Base-by-base conservation (phyloP, 345 rosid genomes). In the Passiflora organensis region DNA sequence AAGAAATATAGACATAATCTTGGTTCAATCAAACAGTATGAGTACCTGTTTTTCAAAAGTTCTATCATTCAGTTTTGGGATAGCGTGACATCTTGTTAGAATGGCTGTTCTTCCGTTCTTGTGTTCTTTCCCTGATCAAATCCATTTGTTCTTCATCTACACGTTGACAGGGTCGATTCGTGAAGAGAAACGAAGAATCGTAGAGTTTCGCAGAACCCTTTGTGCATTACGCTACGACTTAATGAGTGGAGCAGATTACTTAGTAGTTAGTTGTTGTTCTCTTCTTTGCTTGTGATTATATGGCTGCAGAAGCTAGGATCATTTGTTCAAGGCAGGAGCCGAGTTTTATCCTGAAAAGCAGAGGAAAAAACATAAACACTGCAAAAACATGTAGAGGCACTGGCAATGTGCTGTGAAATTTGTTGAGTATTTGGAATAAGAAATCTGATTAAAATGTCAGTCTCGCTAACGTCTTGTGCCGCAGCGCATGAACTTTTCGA, bases 121-220 rank as follows among this genome's bases (percentile, higher is more conserved):
- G 34, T 28, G 34, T 8, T 28, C 8, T 28, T 28, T 28, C 8
- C 8, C 34, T 28, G 34, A 8, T 28, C 5, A 28, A 2, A 8
- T 28, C 8, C 34, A 28, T 2, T 2, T 28, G 34, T 28, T 8
- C 8, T 28, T 28, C 8, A 8, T 58, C 12, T 5, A 10, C 1
- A 5, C 11, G 52, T 59, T 62, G 42, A 58, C 78, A 81, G 91
- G 91, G 87, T 36, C 75, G 87, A 55, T 84, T 84, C 39, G 91
- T 84, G 58, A 75, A 79, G 74, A 76, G 80, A 55, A 68, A 43
- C 16, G 76, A 63, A 32, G 68, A 16, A 10, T 34, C 28, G 49
- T 65, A 53, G 10, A 0, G 0, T 48, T 47, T 48, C 5, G 13
- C n/a, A 44, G 15, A 12, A 10, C 4, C 22, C 13, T 20, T 12